Evolutionary conservation across 2,329 filamentous ascomycete species (phyloP).

Genomic region (Calonectria ilicicola): DNA sequence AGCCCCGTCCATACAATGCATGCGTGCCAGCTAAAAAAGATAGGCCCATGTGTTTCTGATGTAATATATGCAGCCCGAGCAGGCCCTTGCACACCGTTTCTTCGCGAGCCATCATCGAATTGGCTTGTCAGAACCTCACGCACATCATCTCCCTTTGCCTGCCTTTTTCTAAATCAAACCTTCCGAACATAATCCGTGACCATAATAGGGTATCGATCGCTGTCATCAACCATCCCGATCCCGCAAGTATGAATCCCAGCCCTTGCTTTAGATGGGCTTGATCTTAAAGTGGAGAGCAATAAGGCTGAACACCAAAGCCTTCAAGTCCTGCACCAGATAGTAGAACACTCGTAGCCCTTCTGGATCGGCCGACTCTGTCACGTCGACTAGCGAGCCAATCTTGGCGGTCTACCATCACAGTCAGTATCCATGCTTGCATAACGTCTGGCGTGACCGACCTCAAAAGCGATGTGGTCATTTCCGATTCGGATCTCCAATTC

Average conservation of each 20-base stretch:
- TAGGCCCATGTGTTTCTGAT: background rate
- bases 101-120: conserved; percentile 19
- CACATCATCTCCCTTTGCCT: background rate
- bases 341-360: conserved; percentile 98
- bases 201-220: conserved; percentile 34
- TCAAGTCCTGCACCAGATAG: conserved; percentile 97
- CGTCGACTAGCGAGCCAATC: conserved; percentile 96
- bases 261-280: conserved; percentile 73
- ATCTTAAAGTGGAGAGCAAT: conserved; percentile 99
- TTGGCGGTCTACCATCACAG: conserved; percentile 81
- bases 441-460: conserved; percentile 67
- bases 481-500: conserved; percentile 95
- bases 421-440: conserved; percentile 23
- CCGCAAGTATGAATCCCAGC: conserved; percentile 4
- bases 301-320: conserved; percentile 94
- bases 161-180: background rate
- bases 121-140: conserved; percentile 1
- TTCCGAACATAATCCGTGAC: background rate
- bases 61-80: conserved; percentile 11
- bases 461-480: conserved; percentile 97
- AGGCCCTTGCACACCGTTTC: conserved; percentile 20
- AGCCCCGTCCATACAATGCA: background rate
- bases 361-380: conserved; percentile 94
- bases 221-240: conserved; percentile 11
- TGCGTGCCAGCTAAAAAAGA: background rate